Conservation (phyloP, 805 yeast species). For the Ogataea pini region DNA sequence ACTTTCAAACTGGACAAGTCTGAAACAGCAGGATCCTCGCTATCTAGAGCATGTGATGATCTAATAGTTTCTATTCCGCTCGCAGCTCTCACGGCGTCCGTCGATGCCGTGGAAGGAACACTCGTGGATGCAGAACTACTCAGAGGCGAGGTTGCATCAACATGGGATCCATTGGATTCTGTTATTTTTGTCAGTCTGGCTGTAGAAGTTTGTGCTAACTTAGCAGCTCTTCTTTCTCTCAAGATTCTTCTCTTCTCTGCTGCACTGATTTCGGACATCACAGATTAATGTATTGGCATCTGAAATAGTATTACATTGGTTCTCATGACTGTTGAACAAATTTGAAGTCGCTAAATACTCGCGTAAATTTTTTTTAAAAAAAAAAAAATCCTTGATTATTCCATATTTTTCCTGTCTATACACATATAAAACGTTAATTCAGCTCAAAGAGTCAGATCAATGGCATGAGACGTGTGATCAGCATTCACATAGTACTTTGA, state of each 20-base stretch:
- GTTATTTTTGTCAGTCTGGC: slow-evolving; percentile 53
- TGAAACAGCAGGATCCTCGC: slow-evolving; percentile 30
- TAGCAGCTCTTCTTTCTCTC: slow-evolving; percentile 67
- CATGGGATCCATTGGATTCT: slow-evolving; percentile 39
- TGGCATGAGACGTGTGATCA: slow-evolving; percentile 19
- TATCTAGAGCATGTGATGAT: slow-evolving; percentile 15
- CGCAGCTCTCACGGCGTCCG: slow-evolving; percentile 4
- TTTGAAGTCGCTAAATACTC: not conserved
- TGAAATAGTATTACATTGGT: no score
- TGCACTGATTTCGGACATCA: slow-evolving; percentile 47
- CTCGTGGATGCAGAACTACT: slow-evolving; percentile 22
- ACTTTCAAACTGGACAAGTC: slow-evolving; percentile 15
- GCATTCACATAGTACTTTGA: slow-evolving; percentile 21
- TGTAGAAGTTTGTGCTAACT: slow-evolving; percentile 55
- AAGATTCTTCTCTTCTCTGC: slow-evolving; percentile 59
- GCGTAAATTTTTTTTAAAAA: not conserved
- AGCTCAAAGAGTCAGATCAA: slow-evolving; percentile 11
- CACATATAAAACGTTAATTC: not conserved
- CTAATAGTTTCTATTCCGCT: slow-evolving; percentile 12
- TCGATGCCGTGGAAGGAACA: slow-evolving; percentile 4
- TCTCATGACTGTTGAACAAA: no score
- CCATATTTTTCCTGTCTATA: not conserved
- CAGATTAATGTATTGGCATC: no score
- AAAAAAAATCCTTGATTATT: no score
- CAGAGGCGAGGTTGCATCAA: slow-evolving; percentile 38